A percentile compares a stretch with the other conserved stretches of the same genome.
phyloP scores from a whole-genome alignment of 140 eudicot genomes.

The Senecio squalidus region DNA sequence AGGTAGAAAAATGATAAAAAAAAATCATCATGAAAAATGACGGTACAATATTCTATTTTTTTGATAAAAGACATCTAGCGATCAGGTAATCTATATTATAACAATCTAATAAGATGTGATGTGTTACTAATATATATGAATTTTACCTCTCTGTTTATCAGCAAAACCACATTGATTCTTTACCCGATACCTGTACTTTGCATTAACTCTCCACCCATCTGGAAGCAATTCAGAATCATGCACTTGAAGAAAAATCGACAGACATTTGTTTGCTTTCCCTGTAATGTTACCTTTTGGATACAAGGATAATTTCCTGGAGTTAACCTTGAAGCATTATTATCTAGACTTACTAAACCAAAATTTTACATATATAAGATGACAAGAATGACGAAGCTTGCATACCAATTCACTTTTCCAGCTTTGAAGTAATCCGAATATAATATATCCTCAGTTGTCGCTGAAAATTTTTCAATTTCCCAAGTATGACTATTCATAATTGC shows the following conservation, averaged over 20 bases:
- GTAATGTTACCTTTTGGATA: neutral
- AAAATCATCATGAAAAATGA: too few species aligned
- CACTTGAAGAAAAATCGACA: neutral
- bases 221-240: neutral
- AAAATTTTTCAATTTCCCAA: constrained; percentile 17
- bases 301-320: neutral
- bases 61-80: neutral
- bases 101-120: too few species aligned
- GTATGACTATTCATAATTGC: neutral
- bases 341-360: too few species aligned
- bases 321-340: neutral
- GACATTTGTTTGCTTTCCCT: neutral
- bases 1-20: neutral
- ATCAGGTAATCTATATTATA: too few species aligned
- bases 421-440: neutral
- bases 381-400: neutral
- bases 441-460: neutral
- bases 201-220: neutral
- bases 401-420: constrained; percentile 13
- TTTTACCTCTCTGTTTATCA: neutral
- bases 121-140: neutral
- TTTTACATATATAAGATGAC: neutral
- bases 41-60: too few species aligned
- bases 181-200: neutral
- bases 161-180: neutral